phyloP scores from a whole-genome alignment of 106 monocot species.

The Alisma plantagoaquatica region DNA sequence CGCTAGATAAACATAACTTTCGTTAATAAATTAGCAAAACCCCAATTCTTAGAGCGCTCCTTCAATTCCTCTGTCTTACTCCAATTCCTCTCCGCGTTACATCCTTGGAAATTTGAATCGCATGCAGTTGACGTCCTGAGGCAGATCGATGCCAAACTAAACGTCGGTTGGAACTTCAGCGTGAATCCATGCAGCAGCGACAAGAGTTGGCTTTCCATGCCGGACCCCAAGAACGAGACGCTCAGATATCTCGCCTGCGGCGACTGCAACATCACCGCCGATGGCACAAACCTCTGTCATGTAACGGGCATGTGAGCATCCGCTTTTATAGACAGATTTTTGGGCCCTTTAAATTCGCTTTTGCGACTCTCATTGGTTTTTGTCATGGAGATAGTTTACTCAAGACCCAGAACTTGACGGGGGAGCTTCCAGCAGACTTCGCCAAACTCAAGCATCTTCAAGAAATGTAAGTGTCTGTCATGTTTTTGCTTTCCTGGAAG shows the following conservation, averaged over 20 bases:
- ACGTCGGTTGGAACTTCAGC: conserved; percentile 8
- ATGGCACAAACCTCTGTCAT: conserved; percentile 8
- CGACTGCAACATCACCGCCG: conserved; percentile 10
- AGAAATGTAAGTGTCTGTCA: not conserved
- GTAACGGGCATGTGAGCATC: conserved; percentile 6
- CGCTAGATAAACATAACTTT: no score
- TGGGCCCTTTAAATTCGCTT: no score
- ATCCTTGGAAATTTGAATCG: no score
- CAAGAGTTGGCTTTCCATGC: no score
- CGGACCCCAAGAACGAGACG: not conserved
- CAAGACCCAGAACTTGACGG: conserved; percentile 12
- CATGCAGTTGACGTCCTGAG: conserved; percentile 9
- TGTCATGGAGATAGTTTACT: not conserved
- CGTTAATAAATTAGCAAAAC: no score
- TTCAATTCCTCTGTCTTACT: no score
- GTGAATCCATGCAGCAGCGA: not conserved
- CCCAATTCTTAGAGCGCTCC: no score
- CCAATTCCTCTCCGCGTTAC: no score
- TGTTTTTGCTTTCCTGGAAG: no score
- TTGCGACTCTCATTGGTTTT: conserved; percentile 2
- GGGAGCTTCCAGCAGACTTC: conserved; percentile 12
- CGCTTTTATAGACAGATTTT: not conserved
- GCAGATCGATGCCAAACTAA: conserved; percentile 2
- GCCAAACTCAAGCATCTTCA: conserved; percentile 5
- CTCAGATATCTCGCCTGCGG: conserved; percentile 1